These are phyloP conservation scores for Tubosaeta sp. DNA, from an alignment of 768 basidiomycete species.

Conservation along the genomic window DNA sequence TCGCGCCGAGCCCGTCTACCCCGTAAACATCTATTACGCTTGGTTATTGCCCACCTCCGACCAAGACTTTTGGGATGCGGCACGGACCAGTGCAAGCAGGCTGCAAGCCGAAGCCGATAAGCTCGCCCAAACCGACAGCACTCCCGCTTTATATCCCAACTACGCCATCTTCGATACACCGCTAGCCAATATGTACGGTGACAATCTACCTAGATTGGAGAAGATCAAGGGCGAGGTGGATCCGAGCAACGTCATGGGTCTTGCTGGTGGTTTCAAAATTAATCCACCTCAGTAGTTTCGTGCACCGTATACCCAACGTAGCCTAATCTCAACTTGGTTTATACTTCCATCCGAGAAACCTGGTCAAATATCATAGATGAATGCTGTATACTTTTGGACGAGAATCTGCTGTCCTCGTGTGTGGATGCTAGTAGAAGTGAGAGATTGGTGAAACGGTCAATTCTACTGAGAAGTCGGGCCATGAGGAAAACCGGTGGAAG, in stretches of 20 bases:
- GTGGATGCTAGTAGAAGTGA: too few relatives aligned
- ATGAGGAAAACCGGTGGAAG: too few relatives aligned
- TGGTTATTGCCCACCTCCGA: neutral
- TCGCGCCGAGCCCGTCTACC: constrained; percentile 33
- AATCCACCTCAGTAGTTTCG: constrained; percentile 4
- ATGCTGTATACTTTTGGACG: too few relatives aligned
- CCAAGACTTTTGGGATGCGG: constrained; percentile 16
- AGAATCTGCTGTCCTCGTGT: too few relatives aligned
- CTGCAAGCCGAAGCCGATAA: constrained; percentile 33
- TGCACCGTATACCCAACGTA: neutral
- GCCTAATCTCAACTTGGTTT: too few relatives aligned
- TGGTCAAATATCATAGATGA: too few relatives aligned
- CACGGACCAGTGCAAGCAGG: too few relatives aligned
- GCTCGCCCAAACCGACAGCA: constrained; percentile 38
- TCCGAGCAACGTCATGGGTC: constrained; percentile 40
- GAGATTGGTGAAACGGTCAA: too few relatives aligned
- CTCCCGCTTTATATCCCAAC: constrained; percentile 46
- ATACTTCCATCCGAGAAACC: too few relatives aligned
- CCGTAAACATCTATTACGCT: constrained; percentile 41
- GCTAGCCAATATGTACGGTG: constrained; percentile 43
- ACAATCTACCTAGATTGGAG: constrained; percentile 32
- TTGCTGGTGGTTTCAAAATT: constrained; percentile 50
- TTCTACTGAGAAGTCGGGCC: too few relatives aligned
- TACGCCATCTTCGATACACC: constrained; percentile 52
- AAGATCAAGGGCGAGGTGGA: neutral